These are phyloP conservation scores for Penicillium sp. DNA, from an alignment of 2,329 filamentous ascomycete genomes.

Conservation along the genomic window DNA sequence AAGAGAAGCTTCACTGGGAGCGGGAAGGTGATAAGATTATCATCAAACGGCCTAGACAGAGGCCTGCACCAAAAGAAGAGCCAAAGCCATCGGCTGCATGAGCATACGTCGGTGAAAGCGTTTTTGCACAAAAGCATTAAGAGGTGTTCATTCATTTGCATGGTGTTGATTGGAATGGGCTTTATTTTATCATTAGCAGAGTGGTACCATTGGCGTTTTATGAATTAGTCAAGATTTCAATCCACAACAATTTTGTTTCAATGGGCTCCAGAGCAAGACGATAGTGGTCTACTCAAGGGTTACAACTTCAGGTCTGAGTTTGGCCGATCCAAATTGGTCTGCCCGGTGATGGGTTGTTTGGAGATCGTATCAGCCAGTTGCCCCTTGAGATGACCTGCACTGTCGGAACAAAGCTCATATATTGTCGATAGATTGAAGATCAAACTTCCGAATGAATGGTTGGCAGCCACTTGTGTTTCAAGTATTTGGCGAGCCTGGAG, in stretches of 20 bases:
- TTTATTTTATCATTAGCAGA: conserved; percentile 15
- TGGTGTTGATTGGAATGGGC: conserved; percentile 21
- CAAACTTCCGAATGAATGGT: conserved; percentile 72
- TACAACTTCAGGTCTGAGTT: conserved; percentile 77
- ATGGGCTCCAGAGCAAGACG: background rate
- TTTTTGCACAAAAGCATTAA: conserved; percentile 8
- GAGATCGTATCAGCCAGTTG: conserved; percentile 71
- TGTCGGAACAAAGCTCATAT: conserved; percentile 88
- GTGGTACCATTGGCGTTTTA: conserved; percentile 3
- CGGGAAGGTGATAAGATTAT: conserved; percentile 71
- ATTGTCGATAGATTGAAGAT: conserved; percentile 89
- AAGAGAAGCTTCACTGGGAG: conserved; percentile 83
- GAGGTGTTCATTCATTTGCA: conserved; percentile 19
- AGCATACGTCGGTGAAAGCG: conserved; percentile 1
- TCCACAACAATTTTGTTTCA: conserved; percentile 5
- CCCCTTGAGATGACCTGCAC: conserved; percentile 69
- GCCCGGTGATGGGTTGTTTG: conserved; percentile 53
- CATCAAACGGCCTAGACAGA: conserved; percentile 62
- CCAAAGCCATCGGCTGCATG: conserved; percentile 8
- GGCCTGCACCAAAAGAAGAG: conserved; percentile 22
- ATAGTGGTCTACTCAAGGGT: conserved; percentile 16
- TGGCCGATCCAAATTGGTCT: conserved; percentile 68
- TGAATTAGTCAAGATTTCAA: conserved; percentile 10
- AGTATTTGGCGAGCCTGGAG: conserved; percentile 65
- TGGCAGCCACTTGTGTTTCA: conserved; percentile 64